phyloP scores from a whole-genome alignment of 1,139 yeast genomes.

The Pichia terricola region DNA sequence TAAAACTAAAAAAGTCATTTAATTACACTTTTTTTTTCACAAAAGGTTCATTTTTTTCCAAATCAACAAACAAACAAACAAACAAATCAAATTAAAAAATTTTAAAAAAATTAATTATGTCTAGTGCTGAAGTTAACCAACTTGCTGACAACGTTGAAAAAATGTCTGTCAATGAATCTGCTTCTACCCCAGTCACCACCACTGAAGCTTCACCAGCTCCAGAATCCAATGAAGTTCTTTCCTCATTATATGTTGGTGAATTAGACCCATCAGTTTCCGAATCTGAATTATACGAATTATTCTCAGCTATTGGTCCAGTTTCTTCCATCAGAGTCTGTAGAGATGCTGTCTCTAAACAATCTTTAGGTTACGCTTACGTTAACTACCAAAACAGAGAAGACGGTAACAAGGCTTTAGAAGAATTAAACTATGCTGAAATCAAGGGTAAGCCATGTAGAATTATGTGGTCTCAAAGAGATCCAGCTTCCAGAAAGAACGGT shows the following conservation, averaged over 20 bases:
- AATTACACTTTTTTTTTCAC: constrained; percentile 8
- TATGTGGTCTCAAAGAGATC: constrained; percentile 99
- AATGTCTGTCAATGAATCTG: constrained; percentile 33
- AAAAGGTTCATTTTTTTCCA: neutral
- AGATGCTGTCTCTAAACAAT: constrained; percentile 94
- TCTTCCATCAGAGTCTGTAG: constrained; percentile 98
- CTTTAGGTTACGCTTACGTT: constrained; percentile 97
- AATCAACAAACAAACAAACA: constrained; percentile 9
- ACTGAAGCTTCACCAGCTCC: constrained; percentile 27
- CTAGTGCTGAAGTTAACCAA: constrained; percentile 41
- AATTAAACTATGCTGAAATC: constrained; percentile 86
- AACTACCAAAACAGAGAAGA: constrained; percentile 86
- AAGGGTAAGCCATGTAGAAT: constrained; percentile 98
- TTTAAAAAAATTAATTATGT: constrained; percentile 26
- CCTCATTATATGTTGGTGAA: constrained; percentile 96
- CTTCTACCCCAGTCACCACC: constrained; percentile 25
- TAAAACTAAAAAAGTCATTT: constrained; percentile 15
- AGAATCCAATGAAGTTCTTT: constrained; percentile 38
- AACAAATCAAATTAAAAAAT: constrained; percentile 5
- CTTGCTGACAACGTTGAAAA: constrained; percentile 49
- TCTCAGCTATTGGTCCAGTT: constrained; percentile 92
- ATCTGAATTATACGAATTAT: constrained; percentile 88
- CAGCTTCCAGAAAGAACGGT: constrained; percentile 90
- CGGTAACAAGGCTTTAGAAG: constrained; percentile 92
- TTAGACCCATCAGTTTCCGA: constrained; percentile 89